These are phyloP conservation scores for Acanthamoeba culbertsoni DNA, from an alignment of 208 protist species.

Conservation along the genomic window DNA sequence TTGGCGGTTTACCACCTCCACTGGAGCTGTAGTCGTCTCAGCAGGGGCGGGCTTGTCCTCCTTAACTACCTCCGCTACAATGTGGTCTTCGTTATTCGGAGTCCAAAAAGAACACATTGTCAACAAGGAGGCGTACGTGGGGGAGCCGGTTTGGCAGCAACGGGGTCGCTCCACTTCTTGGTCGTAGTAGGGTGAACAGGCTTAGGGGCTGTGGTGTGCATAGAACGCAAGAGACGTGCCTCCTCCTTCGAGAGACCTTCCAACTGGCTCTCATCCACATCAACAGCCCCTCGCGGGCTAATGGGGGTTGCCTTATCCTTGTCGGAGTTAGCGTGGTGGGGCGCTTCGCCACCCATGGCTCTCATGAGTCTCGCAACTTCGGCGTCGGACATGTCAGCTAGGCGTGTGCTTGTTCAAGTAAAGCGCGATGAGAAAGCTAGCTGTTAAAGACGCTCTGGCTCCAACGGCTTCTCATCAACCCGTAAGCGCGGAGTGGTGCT, in stretches of 20 bases:
- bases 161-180: constrained; percentile 21
- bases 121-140: neutral
- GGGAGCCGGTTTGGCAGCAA: neutral
- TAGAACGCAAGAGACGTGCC: neutral
- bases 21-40: neutral
- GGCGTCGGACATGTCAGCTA: neutral
- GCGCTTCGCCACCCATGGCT: neutral
- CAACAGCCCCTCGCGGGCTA: neutral
- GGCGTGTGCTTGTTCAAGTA: neutral
- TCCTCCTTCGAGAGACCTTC: neutral
- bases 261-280: neutral
- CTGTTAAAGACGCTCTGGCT: neutral
- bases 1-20: neutral
- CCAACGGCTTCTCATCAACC: neutral
- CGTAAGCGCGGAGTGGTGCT: neutral
- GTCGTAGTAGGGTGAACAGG: neutral
- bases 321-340: neutral
- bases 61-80: neutral
- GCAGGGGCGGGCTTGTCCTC: neutral
- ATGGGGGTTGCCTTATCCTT: too few relatives aligned
- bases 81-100: neutral
- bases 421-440: neutral
- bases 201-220: neutral
- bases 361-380: neutral
- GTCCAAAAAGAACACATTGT: neutral